A percentile compares a stretch with the other conserved stretches of the same genome.
These are phyloP conservation scores for Domatiomyces globalis DNA, from an alignment of 2,329 filamentous ascomycete species.

Conservation along the genomic window DNA sequence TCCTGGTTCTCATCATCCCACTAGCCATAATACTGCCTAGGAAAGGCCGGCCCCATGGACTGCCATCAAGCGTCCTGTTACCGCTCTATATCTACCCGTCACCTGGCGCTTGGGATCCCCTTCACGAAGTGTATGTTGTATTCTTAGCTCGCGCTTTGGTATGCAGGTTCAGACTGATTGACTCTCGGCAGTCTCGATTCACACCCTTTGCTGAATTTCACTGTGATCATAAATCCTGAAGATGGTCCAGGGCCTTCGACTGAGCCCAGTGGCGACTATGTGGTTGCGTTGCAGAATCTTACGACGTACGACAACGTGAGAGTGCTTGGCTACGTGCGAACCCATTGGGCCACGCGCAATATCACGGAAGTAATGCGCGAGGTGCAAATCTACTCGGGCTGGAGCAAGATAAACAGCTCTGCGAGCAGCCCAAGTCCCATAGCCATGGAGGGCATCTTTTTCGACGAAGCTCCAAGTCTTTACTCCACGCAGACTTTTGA, in stretches of 20 bases:
- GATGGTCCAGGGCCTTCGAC: conserved; percentile 32
- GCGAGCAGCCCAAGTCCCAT: conserved; percentile 17
- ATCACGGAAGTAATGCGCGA: conserved; percentile 30
- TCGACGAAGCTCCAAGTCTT: conserved; percentile 24
- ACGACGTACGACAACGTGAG: conserved; percentile 33
- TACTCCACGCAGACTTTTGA: conserved; percentile 12
- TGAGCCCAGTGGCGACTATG: conserved; percentile 32
- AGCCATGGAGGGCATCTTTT: conserved; percentile 27
- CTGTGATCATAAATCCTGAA: conserved; percentile 36
- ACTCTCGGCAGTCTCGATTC: not conserved
- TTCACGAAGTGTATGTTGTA: conserved; percentile 22
- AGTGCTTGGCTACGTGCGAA: conserved; percentile 38
- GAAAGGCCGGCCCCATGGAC: not conserved
- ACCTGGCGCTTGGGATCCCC: conserved; percentile 32
- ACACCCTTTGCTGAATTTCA: conserved; percentile 24
- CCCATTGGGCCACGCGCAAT: conserved; percentile 32
- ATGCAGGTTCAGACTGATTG: not conserved
- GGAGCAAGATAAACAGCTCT: conserved; percentile 19
- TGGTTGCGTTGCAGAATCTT: conserved; percentile 28
- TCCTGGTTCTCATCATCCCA: not conserved
- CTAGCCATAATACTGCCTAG: not conserved
- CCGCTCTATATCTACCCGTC: conserved; percentile 37
- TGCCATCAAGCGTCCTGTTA: conserved; percentile 24
- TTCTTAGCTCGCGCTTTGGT: too few species aligned
- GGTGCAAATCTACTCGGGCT: conserved; percentile 33